Evolutionary conservation across 2,329 filamentous ascomycete species (phyloP), one percentile per base, ranked within the genome.

Genomic region (Pseudogymnoascus pannorum): DNA sequence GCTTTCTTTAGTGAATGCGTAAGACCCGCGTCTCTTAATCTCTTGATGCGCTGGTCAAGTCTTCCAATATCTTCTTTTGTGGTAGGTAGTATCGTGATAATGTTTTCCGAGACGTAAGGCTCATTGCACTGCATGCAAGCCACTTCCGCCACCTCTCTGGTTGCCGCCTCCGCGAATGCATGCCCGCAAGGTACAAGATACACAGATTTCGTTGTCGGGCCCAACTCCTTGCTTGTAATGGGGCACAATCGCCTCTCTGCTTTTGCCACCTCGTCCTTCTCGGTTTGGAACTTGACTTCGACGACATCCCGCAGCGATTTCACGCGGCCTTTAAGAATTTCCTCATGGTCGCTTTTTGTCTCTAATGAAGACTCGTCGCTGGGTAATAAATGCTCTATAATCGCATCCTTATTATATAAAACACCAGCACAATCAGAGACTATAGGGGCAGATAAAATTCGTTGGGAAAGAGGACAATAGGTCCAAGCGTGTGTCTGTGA

Each of bases 151-250:
- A 95, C 85, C 74, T 94, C 89, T 67, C 87, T 89, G 66, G 97
- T 87, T 6, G 92, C 91, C 60, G 86, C 85, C 64, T 95, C 92
- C 0, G 91, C 87, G 75, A 97, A 97, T 0, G 91, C 92, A 77
- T 99, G 95, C 0, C 94, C 95, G 70, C 94, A 99, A 0, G 94
- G 94, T 4, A 97, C 90, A 2, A 99, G 70, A 69, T 97, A 99
- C 1, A 96, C 91, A 0, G 91, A 82, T 74, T 88, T 93, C 14
- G 87, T 86, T 4, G 81, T 80, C 0, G 92, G 86, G 0, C 94
- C 94, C 22, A 99, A 76, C 72, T 89, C 87, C 72, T 95, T 96
- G 69, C 89, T 84, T 1, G 92, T 96, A 60, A 97, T 83, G 0
- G 93, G 92, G 70, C 94, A 99, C 26, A 91, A 83, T 82, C 87